phyloP scores from a whole-genome alignment of 495 filamentous ascomycete genomes.

The Aspergillus homomorphus region DNA sequence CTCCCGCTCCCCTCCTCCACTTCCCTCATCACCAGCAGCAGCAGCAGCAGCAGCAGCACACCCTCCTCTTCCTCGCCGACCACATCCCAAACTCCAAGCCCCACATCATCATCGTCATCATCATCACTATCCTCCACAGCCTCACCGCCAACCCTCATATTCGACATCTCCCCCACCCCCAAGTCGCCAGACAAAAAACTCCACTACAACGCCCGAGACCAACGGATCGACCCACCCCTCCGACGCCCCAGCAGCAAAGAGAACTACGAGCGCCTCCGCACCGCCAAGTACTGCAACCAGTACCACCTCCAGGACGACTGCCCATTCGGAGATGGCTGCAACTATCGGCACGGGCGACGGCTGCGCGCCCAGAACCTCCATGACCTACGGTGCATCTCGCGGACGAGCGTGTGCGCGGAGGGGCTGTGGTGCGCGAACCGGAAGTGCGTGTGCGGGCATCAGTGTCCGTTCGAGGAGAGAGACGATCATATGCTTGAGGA shows the following conservation, averaged over 20 bases:
- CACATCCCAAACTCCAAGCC: background rate
- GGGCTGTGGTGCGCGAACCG: constrained; percentile 25
- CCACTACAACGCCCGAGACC: constrained; percentile 17
- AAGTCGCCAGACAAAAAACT: constrained; percentile 11
- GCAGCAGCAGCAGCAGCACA: too few relatives aligned
- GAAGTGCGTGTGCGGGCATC: constrained; percentile 28
- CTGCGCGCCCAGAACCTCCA: constrained; percentile 19
- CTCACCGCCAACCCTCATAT: background rate
- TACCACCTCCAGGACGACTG: constrained; percentile 26
- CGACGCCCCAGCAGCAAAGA: constrained; percentile 15
- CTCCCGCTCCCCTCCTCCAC: background rate
- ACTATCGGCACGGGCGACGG: constrained; percentile 18
- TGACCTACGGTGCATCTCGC: constrained; percentile 25
- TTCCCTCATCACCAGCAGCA: background rate
- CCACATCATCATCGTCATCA: background rate
- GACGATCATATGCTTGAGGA: background rate
- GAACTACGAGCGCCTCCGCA: constrained; percentile 18
- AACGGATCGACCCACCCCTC: constrained; percentile 25
- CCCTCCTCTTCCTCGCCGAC: background rate
- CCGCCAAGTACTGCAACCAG: constrained; percentile 25
- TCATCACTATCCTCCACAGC: background rate
- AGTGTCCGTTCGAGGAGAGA: constrained; percentile 18
- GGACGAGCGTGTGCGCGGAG: constrained; percentile 19
- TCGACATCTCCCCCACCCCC: background rate
- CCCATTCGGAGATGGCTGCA: constrained; percentile 16